phyloP scores from a whole-genome alignment of 1,284 basidiomycete species.

The Hemileia vastatrix region DNA sequence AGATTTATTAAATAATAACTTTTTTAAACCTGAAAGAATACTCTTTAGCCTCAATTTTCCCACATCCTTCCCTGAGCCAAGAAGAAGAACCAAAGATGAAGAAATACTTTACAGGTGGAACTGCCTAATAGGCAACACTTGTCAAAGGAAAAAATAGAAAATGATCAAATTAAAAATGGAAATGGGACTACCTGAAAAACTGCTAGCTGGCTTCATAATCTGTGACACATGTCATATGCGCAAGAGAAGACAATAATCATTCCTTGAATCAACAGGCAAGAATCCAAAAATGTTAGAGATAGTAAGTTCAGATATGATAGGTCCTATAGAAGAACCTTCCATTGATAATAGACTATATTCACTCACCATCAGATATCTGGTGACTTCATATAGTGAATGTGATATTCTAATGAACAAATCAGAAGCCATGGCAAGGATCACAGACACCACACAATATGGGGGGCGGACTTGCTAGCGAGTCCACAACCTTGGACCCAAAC shows the following conservation, averaged over 20 bases:
- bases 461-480: no score
- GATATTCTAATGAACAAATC: not conserved
- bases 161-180: not conserved
- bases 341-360: not conserved
- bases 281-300: not conserved
- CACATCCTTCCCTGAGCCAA: no score
- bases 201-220: not conserved
- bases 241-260: not conserved
- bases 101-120: not conserved
- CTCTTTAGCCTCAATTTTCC: no score
- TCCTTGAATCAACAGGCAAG: not conserved
- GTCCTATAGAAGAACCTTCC: not conserved
- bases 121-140: not conserved
- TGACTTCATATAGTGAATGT: not conserved
- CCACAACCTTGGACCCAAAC: no score
- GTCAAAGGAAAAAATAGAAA: not conserved
- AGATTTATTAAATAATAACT: no score
- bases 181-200: not conserved
- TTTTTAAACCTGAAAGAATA: no score
- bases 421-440: no score
- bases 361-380: not conserved
- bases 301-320: slow-evolving; percentile 6
- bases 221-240: not conserved
- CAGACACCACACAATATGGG: no score
- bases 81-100: not conserved